Conservation (phyloP, 352 stramenopile genomes). For the Phytophthora ohioensis region DNA sequence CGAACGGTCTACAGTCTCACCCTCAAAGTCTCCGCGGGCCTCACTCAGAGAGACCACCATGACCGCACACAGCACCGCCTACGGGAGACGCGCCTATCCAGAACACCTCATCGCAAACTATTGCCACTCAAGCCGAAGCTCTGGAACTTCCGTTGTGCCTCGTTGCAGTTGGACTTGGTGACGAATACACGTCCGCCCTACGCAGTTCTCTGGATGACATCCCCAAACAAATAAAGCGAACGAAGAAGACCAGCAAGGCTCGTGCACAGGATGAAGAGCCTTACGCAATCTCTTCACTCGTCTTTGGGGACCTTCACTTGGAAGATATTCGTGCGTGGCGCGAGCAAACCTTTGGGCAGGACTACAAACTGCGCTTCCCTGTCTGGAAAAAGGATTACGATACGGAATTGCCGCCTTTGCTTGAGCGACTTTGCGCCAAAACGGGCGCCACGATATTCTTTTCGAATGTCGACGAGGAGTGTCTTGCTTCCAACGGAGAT, state of each 20-base stretch:
- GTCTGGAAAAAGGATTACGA: slow-evolving; percentile 81
- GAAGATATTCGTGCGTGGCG: slow-evolving; percentile 87
- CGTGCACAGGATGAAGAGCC: slow-evolving; percentile 2
- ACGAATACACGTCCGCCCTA: slow-evolving; percentile 44
- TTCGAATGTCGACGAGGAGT: slow-evolving; percentile 59
- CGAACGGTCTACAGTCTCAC: too few relatives aligned
- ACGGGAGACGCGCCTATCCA: slow-evolving; percentile 62
- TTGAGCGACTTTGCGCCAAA: slow-evolving; percentile 59
- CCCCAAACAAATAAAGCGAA: slow-evolving; percentile 17
- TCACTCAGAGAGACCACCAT: too few relatives aligned
- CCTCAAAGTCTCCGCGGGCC: too few relatives aligned
- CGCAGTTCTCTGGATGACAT: slow-evolving; percentile 41
- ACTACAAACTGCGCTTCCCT: slow-evolving; percentile 74
- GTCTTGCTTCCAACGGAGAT: slow-evolving; percentile 30
- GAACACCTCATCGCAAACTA: slow-evolving; percentile 74
- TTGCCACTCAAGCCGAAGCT: slow-evolving; percentile 78
- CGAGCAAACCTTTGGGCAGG: slow-evolving; percentile 58
- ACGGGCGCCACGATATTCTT: slow-evolving; percentile 56
- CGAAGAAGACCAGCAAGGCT: slow-evolving; percentile 30
- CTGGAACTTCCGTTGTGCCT: slow-evolving; percentile 81
- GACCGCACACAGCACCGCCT: too few relatives aligned
- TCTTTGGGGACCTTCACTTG: slow-evolving; percentile 92
- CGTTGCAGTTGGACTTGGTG: slow-evolving; percentile 62
- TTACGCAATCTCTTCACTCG: slow-evolving; percentile 53
- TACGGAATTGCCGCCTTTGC: slow-evolving; percentile 67